Evolutionary conservation across 805 yeast species (phyloP).

Genomic region (Candida vartiovaarae): DNA sequence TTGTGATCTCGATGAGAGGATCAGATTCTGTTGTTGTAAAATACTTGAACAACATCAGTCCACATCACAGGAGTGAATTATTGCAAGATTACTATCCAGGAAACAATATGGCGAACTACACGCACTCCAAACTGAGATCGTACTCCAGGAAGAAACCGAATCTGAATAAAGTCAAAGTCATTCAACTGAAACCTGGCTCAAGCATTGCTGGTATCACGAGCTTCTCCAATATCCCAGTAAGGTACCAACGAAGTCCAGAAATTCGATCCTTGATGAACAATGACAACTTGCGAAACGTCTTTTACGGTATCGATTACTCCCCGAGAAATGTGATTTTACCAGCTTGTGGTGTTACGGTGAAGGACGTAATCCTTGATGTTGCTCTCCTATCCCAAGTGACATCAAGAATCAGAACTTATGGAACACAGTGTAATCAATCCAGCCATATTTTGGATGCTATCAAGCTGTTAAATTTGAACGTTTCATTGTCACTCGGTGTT

Average conservation of each 20-base stretch:
- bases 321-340: conserved; percentile 50
- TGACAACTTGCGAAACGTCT: conserved; percentile 27
- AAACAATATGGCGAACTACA: not conserved
- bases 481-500: conserved; percentile 55
- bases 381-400: conserved; percentile 54
- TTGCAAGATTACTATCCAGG: conserved; percentile 7
- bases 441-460: conserved; percentile 47
- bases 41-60: conserved; percentile 25
- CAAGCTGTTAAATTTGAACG: conserved; percentile 38
- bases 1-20: conserved; percentile 27
- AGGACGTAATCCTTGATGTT: conserved; percentile 49
- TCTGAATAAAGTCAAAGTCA: not conserved
- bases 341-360: conserved; percentile 39
- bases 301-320: conserved; percentile 55
- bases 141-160: not conserved
- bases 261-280: conserved; percentile 32
- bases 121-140: not conserved
- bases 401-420: conserved; percentile 47
- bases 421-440: conserved; percentile 56
- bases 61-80: conserved; percentile 19
- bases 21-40: conserved; percentile 22
- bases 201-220: conserved; percentile 20
- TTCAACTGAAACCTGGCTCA: conserved; percentile 2
- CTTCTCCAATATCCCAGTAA: conserved; percentile 27
- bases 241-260: conserved; percentile 29